Percentiles rank a stretch among this genome's conserved stretches.
These are phyloP conservation scores for Chlamydomonas reinhardtii DNA, from an alignment of 163 green algal genomes.

Conservation along the genomic window DNA sequence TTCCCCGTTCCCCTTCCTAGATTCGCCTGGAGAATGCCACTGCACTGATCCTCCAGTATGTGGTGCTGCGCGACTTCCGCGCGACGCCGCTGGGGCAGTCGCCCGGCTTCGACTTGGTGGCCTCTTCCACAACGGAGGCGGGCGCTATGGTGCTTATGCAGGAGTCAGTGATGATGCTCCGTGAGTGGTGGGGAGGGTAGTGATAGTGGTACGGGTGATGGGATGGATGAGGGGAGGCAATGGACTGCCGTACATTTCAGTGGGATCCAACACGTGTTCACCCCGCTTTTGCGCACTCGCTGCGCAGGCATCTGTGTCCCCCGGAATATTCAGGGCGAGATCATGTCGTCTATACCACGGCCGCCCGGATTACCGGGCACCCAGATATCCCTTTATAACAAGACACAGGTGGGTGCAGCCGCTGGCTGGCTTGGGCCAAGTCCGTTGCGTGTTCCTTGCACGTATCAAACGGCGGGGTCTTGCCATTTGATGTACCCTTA, in stretches of 20 bases:
- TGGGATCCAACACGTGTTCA: no score
- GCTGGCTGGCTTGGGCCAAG: no score
- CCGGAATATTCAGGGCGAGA: slow-evolving; percentile 21
- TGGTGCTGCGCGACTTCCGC: slow-evolving; percentile 38
- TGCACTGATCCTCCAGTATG: slow-evolving; percentile 8
- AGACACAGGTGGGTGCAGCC: no score
- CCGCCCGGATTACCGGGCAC: slow-evolving; percentile 5
- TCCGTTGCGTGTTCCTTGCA: no score
- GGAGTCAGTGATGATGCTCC: slow-evolving; percentile 30
- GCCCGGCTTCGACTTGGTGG: slow-evolving; percentile 28
- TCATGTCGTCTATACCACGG: slow-evolving; percentile 20
- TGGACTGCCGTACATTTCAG: no score
- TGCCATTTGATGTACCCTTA: no score
- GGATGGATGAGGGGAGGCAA: no score
- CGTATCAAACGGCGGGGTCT: no score
- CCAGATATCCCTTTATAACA: not conserved
- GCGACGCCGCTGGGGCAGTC: slow-evolving; percentile 22
- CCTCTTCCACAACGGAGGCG: not conserved
- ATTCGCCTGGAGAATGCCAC: slow-evolving; percentile 13
- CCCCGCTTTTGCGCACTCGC: no score
- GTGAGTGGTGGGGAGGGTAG: not conserved
- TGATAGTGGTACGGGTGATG: no score
- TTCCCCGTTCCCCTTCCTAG: not conserved
- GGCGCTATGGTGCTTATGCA: slow-evolving; percentile 30
- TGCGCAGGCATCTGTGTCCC: slow-evolving; percentile 35